These are phyloP conservation scores for Forsythia viridissima DNA, from an alignment of 257 asterid genomes.

Conservation along the genomic window DNA sequence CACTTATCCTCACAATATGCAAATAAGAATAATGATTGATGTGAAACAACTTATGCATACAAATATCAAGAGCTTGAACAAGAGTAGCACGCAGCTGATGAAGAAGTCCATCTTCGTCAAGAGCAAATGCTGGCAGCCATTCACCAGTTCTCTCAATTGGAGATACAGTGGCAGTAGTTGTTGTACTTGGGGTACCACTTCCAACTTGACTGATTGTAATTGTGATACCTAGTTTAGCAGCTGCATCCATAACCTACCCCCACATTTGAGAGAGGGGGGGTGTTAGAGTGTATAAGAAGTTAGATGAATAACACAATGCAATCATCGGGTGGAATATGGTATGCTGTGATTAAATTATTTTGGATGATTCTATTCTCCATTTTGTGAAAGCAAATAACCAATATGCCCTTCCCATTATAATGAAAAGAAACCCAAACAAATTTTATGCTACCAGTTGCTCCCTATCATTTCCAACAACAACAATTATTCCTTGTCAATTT, in stretches of 20 bases:
- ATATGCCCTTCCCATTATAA: background rate
- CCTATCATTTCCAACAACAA: background rate
- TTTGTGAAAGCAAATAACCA: background rate
- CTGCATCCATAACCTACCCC: slow-evolving; percentile 76
- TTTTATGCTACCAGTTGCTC: background rate
- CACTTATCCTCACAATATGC: slow-evolving; percentile 5
- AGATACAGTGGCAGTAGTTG: slow-evolving; percentile 48
- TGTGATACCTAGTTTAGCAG: slow-evolving; percentile 67
- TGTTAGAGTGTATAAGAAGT: background rate
- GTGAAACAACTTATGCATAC: slow-evolving; percentile 43
- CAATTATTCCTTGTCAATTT: background rate
- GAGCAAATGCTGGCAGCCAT: slow-evolving; percentile 84
- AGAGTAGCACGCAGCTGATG: slow-evolving; percentile 80
- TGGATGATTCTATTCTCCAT: background rate
- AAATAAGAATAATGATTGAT: slow-evolving; percentile 10
- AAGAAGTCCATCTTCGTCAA: slow-evolving; percentile 89
- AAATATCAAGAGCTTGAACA: slow-evolving; percentile 70
- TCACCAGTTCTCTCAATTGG: slow-evolving; percentile 60
- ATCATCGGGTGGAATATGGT: background rate
- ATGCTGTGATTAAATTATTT: background rate
- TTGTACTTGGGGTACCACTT: slow-evolving; percentile 56
- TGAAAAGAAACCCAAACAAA: background rate
- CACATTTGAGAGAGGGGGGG: background rate
- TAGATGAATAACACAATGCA: background rate
- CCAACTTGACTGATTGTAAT: slow-evolving; percentile 78